Conservation (phyloP, 73 alveolate genomes). For the Blepharisma japonicum region DNA sequence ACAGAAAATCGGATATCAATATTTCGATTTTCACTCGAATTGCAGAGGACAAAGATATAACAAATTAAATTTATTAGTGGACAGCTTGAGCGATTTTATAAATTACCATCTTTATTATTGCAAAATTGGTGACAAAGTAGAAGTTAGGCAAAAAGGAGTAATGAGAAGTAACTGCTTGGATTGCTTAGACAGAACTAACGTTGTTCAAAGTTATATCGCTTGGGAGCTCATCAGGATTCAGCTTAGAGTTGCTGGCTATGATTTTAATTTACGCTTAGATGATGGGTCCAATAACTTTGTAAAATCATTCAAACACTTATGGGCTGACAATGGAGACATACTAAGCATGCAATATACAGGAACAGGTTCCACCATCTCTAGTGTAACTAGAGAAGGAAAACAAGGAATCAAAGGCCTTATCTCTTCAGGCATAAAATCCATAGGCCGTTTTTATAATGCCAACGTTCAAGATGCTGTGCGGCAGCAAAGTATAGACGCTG, state of each 20-base stretch:
- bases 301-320: slow-evolving; percentile 47
- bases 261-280: neutral
- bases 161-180: slow-evolving; percentile 89
- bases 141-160: slow-evolving; percentile 65
- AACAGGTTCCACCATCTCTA: slow-evolving; percentile 80
- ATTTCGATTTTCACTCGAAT: slow-evolving; percentile 58
- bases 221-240: neutral
- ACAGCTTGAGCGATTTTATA: slow-evolving; percentile 34
- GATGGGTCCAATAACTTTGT: neutral
- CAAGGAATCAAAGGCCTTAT: slow-evolving; percentile 64
- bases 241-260: neutral
- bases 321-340: slow-evolving; percentile 90
- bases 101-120: slow-evolving; percentile 38
- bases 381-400: slow-evolving; percentile 74
- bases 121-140: neutral
- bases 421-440: slow-evolving; percentile 65
- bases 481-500: slow-evolving; percentile 68
- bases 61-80: slow-evolving; percentile 22
- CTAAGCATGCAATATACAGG: slow-evolving; percentile 86
- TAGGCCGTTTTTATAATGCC: slow-evolving; percentile 66
- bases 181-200: slow-evolving; percentile 92
- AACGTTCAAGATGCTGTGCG: slow-evolving; percentile 65
- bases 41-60: slow-evolving; percentile 54
- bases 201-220: slow-evolving; percentile 48
- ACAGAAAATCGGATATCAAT: slow-evolving; percentile 43